Base-by-base conservation (phyloP, 2,329 filamentous ascomycete species). In the Metarhizium guizhouense region DNA sequence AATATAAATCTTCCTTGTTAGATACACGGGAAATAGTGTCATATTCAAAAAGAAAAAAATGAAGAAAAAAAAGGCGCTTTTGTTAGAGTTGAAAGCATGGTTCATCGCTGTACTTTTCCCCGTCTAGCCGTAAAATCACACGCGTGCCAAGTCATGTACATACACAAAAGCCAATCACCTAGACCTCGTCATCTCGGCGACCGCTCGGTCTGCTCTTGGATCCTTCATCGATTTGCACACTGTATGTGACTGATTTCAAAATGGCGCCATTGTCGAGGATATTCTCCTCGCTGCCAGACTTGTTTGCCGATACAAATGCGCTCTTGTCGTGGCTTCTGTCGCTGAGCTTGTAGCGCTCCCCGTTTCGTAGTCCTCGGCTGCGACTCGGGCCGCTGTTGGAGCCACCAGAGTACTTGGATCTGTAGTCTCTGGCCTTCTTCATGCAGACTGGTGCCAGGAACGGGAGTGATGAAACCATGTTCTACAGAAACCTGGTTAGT, bases 391-490 rank as follows among this genome's bases (percentile, higher is more conserved):
- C 60, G 50, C 60, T 61, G 14, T 64, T 63, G 4, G 68, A 69
- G n/a, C 61, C 64, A 57, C 63, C 64, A 0, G 70, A 68, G 51
- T 67, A 65, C 54, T 74, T 75, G 56, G 63, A 70, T 20, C 69
- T 68, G 60, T 76, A 76, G 38, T 72, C 64, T 51, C 65, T 72
- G 11, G 73, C 74, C 57, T 74, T 75, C 30, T 65, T 70, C 47
- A 76, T 58, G 59, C 70, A 76, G 3, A 75, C 67, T 0, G 74
- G 74, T 0, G 74, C 73, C 0, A 76, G 66, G 63, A 76, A 76
- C 0, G 74, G 74, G 2, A 76, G 67, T 1, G 73, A 76, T 0
- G 74, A 76, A 6, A 76, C 74, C 60, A 76, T 73, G 60, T 76
- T 76, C 74, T 76, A 54, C 0, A 10, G 1, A 48, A 48, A 6